Percentiles rank a stretch among this genome's conserved stretches.
Conservation (phyloP, 805 yeast genomes). For the Metschnikowia proteae region DNA sequence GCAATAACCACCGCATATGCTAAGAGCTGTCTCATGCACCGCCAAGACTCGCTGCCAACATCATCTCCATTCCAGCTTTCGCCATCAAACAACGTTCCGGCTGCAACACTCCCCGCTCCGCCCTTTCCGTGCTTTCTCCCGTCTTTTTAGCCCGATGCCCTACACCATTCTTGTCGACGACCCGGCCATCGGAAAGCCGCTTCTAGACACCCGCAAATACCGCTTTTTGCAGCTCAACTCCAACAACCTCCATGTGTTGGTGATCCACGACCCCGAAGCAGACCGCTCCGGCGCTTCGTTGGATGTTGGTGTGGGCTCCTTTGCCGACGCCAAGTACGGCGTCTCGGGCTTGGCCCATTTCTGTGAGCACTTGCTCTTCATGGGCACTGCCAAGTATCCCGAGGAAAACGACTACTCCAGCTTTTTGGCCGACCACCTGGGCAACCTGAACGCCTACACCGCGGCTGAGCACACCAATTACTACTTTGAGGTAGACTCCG, state of each 20-base stretch:
- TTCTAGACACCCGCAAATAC: slow-evolving; percentile 72
- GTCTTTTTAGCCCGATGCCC: not conserved
- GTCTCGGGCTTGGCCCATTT: slow-evolving; percentile 79
- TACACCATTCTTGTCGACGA: slow-evolving; percentile 26
- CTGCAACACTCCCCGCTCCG: not conserved
- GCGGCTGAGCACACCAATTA: slow-evolving; percentile 86
- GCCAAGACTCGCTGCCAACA: not conserved
- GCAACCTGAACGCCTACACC: slow-evolving; percentile 89
- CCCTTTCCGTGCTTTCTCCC: not conserved
- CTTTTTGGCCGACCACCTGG: slow-evolving; percentile 79
- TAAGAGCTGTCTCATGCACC: slow-evolving; percentile 2
- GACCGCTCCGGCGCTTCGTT: slow-evolving; percentile 77
- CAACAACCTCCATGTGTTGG: slow-evolving; percentile 56
- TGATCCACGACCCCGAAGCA: slow-evolving; percentile 65
- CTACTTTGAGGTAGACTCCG: slow-evolving; percentile 77
- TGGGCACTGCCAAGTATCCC: slow-evolving; percentile 78
- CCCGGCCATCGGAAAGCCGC: slow-evolving; percentile 40
- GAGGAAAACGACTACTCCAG: slow-evolving; percentile 69
- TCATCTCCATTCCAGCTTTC: not conserved
- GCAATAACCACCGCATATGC: not conserved
- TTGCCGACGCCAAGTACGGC: slow-evolving; percentile 56
- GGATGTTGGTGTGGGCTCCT: slow-evolving; percentile 76
- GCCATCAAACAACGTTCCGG: too few relatives aligned
- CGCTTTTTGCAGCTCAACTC: slow-evolving; percentile 52
- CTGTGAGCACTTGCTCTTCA: slow-evolving; percentile 59